phyloP scores from a whole-genome alignment of 2,329 filamentous ascomycete genomes.

The Apiospora koreana region DNA sequence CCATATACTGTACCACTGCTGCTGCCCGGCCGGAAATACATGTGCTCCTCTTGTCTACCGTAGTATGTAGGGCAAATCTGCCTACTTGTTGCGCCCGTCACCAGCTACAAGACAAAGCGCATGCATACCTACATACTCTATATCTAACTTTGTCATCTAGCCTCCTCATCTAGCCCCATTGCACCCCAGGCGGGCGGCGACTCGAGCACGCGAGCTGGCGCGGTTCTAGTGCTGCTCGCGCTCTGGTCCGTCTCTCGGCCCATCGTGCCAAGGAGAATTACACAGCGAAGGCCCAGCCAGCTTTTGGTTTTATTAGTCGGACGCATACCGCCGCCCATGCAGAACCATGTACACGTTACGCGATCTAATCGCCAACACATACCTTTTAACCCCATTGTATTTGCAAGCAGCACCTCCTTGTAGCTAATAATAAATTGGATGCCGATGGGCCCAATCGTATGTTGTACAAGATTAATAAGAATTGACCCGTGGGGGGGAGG shows the following conservation, averaged over 20 bases:
- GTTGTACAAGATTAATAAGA: neutral
- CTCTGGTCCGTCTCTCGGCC: neutral
- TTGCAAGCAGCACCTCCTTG: neutral
- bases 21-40: neutral
- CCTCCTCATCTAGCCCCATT: neutral
- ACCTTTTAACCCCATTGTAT: neutral
- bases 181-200: conserved; percentile 20
- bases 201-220: conserved; percentile 20
- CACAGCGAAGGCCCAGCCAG: neutral
- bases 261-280: conserved; percentile 6
- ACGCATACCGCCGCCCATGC: neutral
- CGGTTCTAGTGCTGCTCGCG: neutral
- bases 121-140: neutral
- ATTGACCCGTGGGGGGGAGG: neutral
- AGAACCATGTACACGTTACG: neutral
- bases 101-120: neutral
- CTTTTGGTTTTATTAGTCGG: neutral
- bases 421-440: conserved; percentile 6
- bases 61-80: neutral
- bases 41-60: neutral
- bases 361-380: conserved; percentile 6
- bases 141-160: neutral
- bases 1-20: neutral
- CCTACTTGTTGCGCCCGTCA: neutral
- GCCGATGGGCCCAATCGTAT: neutral